phyloP scores from a whole-genome alignment of 495 filamentous ascomycete genomes.

The Annulohypoxylon stygium region DNA sequence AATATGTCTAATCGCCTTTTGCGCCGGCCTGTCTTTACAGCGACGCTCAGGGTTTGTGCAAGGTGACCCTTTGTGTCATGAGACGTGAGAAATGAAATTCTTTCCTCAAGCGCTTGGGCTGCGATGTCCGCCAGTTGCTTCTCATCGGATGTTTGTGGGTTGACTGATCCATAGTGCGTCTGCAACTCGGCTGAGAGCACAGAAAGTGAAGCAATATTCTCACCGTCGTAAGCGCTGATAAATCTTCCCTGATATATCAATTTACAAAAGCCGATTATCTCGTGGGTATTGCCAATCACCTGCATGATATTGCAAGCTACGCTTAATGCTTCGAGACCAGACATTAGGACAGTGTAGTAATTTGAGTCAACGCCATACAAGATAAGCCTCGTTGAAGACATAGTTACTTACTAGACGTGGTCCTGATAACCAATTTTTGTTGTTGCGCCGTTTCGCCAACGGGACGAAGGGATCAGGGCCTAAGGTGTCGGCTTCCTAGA shows the following conservation, averaged over 20 bases:
- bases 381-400: background rate
- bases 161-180: constrained; percentile 16
- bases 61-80: constrained; percentile 18
- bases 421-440: too few relatives aligned
- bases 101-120: constrained; percentile 21
- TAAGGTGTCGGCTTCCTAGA: background rate
- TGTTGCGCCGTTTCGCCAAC: too few relatives aligned
- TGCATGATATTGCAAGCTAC: constrained; percentile 45
- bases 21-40: constrained; percentile 17
- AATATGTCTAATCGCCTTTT: constrained; percentile 28
- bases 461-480: too few relatives aligned
- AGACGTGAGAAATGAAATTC: constrained; percentile 17
- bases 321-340: constrained; percentile 40
- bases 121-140: constrained; percentile 16
- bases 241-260: constrained; percentile 20
- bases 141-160: constrained; percentile 16
- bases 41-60: background rate
- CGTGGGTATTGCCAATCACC: constrained; percentile 14
- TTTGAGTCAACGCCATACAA: background rate
- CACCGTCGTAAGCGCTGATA: background rate
- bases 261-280: constrained; percentile 24
- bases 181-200: constrained; percentile 16
- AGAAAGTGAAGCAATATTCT: constrained; percentile 6
- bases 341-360: constrained; percentile 30
- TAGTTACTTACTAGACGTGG: too few relatives aligned